These are phyloP conservation scores for Naematelia encephala DNA, from an alignment of 768 basidiomycete genomes.

Conservation along the genomic window DNA sequence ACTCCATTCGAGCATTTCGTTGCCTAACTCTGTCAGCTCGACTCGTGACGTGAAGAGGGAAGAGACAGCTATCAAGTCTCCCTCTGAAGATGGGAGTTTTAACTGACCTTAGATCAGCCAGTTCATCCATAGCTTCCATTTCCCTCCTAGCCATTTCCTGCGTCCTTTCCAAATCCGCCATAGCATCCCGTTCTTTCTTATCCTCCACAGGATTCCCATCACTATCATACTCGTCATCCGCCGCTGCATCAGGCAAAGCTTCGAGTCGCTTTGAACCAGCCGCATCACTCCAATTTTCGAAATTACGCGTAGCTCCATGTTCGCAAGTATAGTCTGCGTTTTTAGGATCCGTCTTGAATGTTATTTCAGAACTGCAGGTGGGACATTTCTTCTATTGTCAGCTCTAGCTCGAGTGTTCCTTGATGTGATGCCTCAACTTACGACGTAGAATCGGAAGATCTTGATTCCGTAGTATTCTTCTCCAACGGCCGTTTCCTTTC, in stretches of 20 bases:
- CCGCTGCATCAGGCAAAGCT: conserved; percentile 47
- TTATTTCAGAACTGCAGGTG: conserved; percentile 94
- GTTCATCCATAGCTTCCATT: conserved; percentile 95
- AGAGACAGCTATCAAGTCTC: too few species aligned
- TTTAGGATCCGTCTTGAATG: conserved; percentile 98
- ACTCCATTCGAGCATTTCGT: conserved; percentile 79
- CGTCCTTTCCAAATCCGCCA: conserved; percentile 92
- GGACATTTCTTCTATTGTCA: conserved; percentile 61
- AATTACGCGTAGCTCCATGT: conserved; percentile 95
- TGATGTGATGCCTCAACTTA: conserved; percentile 19
- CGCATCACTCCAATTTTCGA: conserved; percentile 94
- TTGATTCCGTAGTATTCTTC: conserved; percentile 99
- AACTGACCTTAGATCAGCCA: conserved; percentile 64
- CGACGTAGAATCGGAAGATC: conserved; percentile 52
- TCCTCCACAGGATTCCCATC: conserved; percentile 55
- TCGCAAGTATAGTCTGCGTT: conserved; percentile 61
- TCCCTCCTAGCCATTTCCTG: conserved; percentile 90
- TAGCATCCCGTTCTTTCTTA: conserved; percentile 80
- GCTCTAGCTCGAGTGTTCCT: not conserved
- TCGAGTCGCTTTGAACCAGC: conserved; percentile 24
- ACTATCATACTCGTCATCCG: conserved; percentile 48
- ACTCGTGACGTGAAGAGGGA: not conserved
- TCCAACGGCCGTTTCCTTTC: conserved; percentile 95
- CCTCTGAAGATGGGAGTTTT: conserved; percentile 56
- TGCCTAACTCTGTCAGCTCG: conserved; percentile 20